Conservation (phyloP, 2,329 filamentous ascomycete species). For the Chaetothyriales sp. region DNA sequence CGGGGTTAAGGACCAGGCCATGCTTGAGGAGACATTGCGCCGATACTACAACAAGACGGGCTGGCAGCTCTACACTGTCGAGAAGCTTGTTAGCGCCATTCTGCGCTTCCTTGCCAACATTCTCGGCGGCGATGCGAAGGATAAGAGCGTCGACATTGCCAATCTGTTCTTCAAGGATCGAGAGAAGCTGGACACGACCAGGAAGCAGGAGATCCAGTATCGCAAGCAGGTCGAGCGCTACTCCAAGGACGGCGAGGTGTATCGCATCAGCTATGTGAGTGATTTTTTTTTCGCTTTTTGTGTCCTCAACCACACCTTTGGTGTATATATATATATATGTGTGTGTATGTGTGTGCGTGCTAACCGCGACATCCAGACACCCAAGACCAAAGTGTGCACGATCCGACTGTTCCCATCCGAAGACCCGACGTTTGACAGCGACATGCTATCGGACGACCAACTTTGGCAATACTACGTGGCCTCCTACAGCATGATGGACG, state of each 20-base stretch:
- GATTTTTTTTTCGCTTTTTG: background rate
- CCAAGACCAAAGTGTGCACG: constrained; percentile 52
- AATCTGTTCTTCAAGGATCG: constrained; percentile 74
- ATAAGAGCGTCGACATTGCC: constrained; percentile 84
- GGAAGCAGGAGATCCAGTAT: constrained; percentile 76
- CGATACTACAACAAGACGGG: constrained; percentile 83
- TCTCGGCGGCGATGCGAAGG: constrained; percentile 57
- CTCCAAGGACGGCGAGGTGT: constrained; percentile 84
- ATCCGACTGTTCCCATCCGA: constrained; percentile 79
- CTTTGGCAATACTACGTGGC: constrained; percentile 94
- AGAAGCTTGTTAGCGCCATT: constrained; percentile 71
- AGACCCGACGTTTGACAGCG: constrained; percentile 63
- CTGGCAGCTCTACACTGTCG: constrained; percentile 87
- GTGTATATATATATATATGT: no score
- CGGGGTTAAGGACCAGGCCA: constrained; percentile 64
- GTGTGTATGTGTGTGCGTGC: no score
- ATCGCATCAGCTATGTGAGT: constrained; percentile 81
- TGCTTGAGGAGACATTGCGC: constrained; percentile 80
- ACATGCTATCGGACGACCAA: constrained; percentile 48
- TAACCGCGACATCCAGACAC: constrained; percentile 40
- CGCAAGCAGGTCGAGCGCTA: constrained; percentile 86
- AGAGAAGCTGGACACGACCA: constrained; percentile 71
- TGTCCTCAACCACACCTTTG: constrained; percentile 1
- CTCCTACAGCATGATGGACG: constrained; percentile 75
- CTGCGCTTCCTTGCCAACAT: constrained; percentile 64